These are phyloP conservation scores for Blumeria hordei DNA, from an alignment of 2,329 filamentous ascomycete species.

Conservation along the genomic window DNA sequence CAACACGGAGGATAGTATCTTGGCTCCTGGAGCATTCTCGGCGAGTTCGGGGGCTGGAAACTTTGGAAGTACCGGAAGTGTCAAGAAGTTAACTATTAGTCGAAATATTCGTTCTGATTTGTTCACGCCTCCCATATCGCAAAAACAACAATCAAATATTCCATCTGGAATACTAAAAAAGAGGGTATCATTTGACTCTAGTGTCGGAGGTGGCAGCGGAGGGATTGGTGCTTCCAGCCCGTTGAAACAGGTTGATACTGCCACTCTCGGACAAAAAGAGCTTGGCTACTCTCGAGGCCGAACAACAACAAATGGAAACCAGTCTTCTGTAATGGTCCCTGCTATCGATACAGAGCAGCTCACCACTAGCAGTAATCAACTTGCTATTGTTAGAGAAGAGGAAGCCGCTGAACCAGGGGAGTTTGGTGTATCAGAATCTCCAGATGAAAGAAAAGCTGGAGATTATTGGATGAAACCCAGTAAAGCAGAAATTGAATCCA, in stretches of 20 bases:
- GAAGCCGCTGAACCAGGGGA: constrained; percentile 16
- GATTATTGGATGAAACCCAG: constrained; percentile 72
- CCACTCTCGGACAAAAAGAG: constrained; percentile 25
- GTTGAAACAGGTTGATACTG: constrained; percentile 16
- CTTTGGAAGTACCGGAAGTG: constrained; percentile 41
- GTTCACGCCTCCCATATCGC: constrained; percentile 33
- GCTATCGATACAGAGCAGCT: constrained; percentile 43
- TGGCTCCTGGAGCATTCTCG: constrained; percentile 68
- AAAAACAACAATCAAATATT: constrained; percentile 11
- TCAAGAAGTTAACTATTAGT: constrained; percentile 88
- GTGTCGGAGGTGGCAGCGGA: constrained; percentile 18
- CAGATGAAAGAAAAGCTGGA: constrained; percentile 25
- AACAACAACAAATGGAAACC: constrained; percentile 18
- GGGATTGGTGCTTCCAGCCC: constrained; percentile 17
- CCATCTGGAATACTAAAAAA: constrained; percentile 37
- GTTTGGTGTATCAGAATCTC: neutral
- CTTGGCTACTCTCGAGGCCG: constrained; percentile 31
- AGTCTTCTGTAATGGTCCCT: constrained; percentile 21
- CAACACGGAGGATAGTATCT: constrained; percentile 62
- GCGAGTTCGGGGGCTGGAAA: constrained; percentile 37
- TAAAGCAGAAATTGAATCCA: constrained; percentile 46
- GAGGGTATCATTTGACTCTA: constrained; percentile 75
- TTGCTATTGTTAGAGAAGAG: constrained; percentile 59
- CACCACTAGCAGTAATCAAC: constrained; percentile 39
- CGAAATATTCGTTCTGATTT: constrained; percentile 55